Percentiles rank a stretch among this genome's conserved stretches.
These are phyloP conservation scores for Penicillium italicum DNA, from an alignment of 2,329 filamentous ascomycete genomes.

Conservation along the genomic window DNA sequence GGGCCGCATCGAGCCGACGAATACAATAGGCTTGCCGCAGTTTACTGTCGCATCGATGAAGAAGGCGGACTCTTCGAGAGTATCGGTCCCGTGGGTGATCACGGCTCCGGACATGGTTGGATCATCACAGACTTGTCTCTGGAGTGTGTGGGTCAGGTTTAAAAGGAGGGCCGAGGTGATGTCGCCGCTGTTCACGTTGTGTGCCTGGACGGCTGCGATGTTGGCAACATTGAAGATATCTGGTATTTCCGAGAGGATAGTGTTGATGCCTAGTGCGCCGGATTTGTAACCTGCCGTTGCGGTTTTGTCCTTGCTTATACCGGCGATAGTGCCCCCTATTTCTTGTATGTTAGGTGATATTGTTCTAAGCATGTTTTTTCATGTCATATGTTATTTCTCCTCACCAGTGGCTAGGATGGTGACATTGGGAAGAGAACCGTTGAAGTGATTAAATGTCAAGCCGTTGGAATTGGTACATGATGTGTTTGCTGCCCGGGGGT, in stretches of 20 bases:
- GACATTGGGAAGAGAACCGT: slow-evolving; percentile 25
- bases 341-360: not conserved
- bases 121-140: slow-evolving; percentile 7
- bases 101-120: slow-evolving; percentile 10
- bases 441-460: slow-evolving; percentile 27
- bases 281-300: slow-evolving; percentile 28
- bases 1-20: slow-evolving; percentile 62
- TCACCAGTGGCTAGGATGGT: slow-evolving; percentile 26
- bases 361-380: not conserved
- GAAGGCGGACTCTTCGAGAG: slow-evolving; percentile 63
- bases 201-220: slow-evolving; percentile 26
- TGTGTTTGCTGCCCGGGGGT: slow-evolving; percentile 17
- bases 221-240: slow-evolving; percentile 28
- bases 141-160: slow-evolving; percentile 19
- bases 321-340: slow-evolving; percentile 27
- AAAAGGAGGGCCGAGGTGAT: slow-evolving; percentile 25
- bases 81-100: too few species aligned
- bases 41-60: slow-evolving; percentile 58
- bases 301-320: slow-evolving; percentile 23
- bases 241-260: slow-evolving; percentile 26
- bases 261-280: slow-evolving; percentile 22
- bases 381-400: not conserved
- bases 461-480: slow-evolving; percentile 27
- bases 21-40: slow-evolving; percentile 57
- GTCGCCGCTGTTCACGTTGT: slow-evolving; percentile 28